A percentile compares a stretch with the other conserved stretches of the same genome.
Evolutionary conservation across 2,329 filamentous ascomycete genomes (phyloP).

Genomic region (Beauveria sp.): DNA sequence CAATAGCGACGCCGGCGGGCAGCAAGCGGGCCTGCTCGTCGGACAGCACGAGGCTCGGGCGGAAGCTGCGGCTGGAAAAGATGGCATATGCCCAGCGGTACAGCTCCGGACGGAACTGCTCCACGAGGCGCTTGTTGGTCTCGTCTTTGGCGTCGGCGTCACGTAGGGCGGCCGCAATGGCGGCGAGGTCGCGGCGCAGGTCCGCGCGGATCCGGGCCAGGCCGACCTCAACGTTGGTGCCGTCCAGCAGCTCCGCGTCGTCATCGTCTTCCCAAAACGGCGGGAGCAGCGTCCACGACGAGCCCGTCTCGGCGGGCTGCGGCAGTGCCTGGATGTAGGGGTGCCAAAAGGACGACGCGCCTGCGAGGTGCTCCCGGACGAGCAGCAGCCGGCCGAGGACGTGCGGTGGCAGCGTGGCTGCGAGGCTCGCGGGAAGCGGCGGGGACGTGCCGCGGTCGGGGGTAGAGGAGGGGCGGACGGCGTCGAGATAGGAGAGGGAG

Average conservation of each 20-base stretch:
- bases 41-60: conserved; percentile 60
- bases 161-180: conserved; percentile 31
- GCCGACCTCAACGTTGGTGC: conserved; percentile 45
- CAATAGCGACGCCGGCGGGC: conserved; percentile 28
- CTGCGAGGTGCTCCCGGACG: conserved; percentile 57
- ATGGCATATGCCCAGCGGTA: conserved; percentile 60
- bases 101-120: conserved; percentile 38
- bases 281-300: neutral
- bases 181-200: conserved; percentile 38
- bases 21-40: conserved; percentile 64
- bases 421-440: conserved; percentile 59
- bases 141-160: conserved; percentile 1
- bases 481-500: conserved; percentile 53
- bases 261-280: conserved; percentile 49
- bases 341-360: conserved; percentile 54
- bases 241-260: conserved; percentile 49
- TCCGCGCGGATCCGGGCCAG: conserved; percentile 39
- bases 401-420: conserved; percentile 48
- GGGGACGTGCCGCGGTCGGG: conserved; percentile 48
- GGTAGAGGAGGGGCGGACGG: conserved; percentile 37
- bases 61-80: conserved; percentile 58
- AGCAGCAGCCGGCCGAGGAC: conserved; percentile 62
- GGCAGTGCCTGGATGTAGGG: conserved; percentile 61
- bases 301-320: conserved; percentile 37
- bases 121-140: conserved; percentile 19